Evolutionary conservation across 495 filamentous ascomycete genomes (phyloP).

Genomic region (Podospora didyma): DNA sequence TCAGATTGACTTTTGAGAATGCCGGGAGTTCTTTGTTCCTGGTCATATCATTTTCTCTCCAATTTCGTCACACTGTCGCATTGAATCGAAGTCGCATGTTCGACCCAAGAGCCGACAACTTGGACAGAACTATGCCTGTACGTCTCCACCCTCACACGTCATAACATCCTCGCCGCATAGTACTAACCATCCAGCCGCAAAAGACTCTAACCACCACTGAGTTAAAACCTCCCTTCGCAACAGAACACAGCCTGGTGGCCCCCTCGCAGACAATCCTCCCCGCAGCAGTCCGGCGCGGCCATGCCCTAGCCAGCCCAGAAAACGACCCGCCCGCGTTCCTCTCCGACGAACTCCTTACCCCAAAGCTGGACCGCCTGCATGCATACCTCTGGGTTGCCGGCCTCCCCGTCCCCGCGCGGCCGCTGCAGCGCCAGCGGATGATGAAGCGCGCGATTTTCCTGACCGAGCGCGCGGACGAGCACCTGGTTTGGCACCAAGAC

Average conservation of each 20-base stretch:
- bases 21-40: too few species aligned
- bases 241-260: background rate
- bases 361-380: slow-evolving; percentile 31
- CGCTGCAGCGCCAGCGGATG: slow-evolving; percentile 45
- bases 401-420: slow-evolving; percentile 40
- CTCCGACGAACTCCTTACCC: slow-evolving; percentile 24
- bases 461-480: slow-evolving; percentile 17
- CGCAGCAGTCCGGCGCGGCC: background rate
- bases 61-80: too few species aligned
- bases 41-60: too few species aligned
- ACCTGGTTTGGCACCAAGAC: slow-evolving; percentile 15
- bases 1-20: too few species aligned
- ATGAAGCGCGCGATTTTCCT: slow-evolving; percentile 12
- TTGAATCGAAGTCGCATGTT: too few species aligned
- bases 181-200: background rate
- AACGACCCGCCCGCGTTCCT: slow-evolving; percentile 1
- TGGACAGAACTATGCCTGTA: background rate
- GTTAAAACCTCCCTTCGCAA: background rate
- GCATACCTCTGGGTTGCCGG: slow-evolving; percentile 48
- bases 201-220: background rate
- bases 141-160: background rate
- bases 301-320: background rate
- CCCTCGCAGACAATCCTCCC: background rate
- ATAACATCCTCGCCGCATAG: background rate
- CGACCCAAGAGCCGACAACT: background rate